Percentiles rank a stretch among this genome's conserved stretches.
phyloP scores from a whole-genome alignment of 345 rosid species.

The Excoecaria agallocha region DNA sequence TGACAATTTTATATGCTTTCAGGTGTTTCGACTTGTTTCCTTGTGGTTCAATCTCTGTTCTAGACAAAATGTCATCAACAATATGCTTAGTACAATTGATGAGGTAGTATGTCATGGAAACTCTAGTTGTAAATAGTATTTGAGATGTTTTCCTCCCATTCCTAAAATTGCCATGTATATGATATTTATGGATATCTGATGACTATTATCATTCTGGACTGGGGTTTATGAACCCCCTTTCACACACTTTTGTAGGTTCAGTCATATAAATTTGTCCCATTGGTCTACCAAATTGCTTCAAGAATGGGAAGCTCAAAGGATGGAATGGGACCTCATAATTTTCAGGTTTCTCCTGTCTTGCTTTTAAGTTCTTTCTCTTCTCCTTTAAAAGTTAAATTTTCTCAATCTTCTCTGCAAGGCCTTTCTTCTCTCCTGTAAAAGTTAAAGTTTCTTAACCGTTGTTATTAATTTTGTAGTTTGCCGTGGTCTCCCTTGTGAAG shows the following conservation, averaged over 20 bases:
- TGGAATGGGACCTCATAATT: slow-evolving; percentile 54
- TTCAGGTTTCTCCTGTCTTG: slow-evolving; percentile 58
- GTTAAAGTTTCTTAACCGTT: slow-evolving; percentile 21
- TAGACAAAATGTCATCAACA: slow-evolving; percentile 59
- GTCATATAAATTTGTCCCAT: slow-evolving; percentile 85
- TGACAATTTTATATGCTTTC: slow-evolving; percentile 25
- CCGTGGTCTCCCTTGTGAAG: slow-evolving; percentile 84
- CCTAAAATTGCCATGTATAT: neutral
- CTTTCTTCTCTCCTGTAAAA: slow-evolving; percentile 11
- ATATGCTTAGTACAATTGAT: slow-evolving; percentile 62
- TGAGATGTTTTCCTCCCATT: slow-evolving; percentile 4
- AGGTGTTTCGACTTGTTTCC: slow-evolving; percentile 87
- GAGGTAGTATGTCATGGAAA: slow-evolving; percentile 48
- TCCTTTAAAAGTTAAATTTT: no score
- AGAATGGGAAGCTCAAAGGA: slow-evolving; percentile 88
- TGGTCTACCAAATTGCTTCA: slow-evolving; percentile 95
- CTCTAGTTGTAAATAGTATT: neutral
- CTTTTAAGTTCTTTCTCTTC: neutral
- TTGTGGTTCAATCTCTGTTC: slow-evolving; percentile 88
- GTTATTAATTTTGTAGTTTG: slow-evolving; percentile 59
- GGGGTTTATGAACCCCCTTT: no score
- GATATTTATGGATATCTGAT: neutral
- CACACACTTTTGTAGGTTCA: slow-evolving; percentile 58
- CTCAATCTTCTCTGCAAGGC: no score
- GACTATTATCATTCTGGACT: neutral